These are phyloP conservation scores for Sporisorium reilianum DNA, from an alignment of 1,284 basidiomycete species.

Conservation along the genomic window DNA sequence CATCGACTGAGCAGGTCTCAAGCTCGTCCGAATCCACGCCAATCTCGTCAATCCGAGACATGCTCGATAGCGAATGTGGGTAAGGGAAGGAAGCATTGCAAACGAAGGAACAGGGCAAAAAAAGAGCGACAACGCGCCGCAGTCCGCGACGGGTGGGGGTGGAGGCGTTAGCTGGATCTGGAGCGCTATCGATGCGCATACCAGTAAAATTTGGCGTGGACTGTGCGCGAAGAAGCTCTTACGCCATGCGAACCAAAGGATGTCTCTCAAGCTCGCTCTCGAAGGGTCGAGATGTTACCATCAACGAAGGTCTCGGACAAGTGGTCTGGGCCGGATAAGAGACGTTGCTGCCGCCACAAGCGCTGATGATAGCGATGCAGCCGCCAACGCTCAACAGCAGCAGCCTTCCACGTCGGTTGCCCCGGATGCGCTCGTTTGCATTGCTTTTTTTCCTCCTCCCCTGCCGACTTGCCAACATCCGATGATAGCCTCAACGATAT, in stretches of 20 bases:
- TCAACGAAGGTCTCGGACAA: too few species aligned
- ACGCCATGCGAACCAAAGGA: background rate
- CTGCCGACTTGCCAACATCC: background rate
- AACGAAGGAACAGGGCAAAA: background rate
- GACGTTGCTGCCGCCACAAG: background rate
- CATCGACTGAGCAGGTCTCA: too few species aligned
- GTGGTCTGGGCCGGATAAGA: conserved; percentile 5
- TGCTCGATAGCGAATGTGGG: background rate
- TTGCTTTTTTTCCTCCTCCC: background rate
- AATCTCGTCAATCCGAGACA: background rate
- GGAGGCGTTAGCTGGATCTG: background rate
- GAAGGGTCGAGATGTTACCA: conserved; percentile 1
- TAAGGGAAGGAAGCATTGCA: background rate
- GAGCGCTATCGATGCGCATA: conserved; percentile 24
- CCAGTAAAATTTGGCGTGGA: background rate
- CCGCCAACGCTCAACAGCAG: conserved; percentile 1
- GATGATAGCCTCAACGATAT: background rate
- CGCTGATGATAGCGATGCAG: conserved; percentile 1
- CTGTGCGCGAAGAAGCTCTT: conserved; percentile 6
- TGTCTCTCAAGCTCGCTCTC: background rate
- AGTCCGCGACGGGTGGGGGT: conserved; percentile 8
- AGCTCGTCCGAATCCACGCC: background rate
- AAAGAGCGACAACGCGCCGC: background rate
- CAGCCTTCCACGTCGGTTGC: background rate
- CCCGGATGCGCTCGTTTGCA: background rate